Evolutionary conservation across 805 yeast genomes (phyloP).

Genomic region (Lipomyces oligophaga): DNA sequence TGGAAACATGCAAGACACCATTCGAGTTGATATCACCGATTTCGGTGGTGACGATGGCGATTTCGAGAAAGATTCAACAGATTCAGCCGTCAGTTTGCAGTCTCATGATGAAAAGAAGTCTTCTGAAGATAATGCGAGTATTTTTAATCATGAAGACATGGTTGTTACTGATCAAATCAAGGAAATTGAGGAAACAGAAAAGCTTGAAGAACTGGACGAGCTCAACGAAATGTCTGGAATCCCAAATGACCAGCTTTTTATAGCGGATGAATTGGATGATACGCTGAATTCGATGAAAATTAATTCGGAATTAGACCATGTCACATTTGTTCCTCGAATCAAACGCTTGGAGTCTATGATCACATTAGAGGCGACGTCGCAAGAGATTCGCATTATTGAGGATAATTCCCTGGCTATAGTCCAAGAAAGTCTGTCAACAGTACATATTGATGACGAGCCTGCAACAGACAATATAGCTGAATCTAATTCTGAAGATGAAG

Average conservation of each 20-base stretch:
- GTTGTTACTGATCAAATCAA: not conserved
- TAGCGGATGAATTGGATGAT: constrained; percentile 6
- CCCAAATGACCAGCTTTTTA: constrained; percentile 18
- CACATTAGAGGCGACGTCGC: too few relatives aligned
- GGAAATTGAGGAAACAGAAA: not conserved
- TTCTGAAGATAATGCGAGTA: not conserved
- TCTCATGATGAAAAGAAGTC: not conserved
- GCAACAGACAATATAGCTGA: not conserved
- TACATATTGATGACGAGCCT: not conserved
- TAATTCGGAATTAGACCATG: constrained; percentile 7
- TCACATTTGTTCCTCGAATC: constrained; percentile 19
- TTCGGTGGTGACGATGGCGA: too few relatives aligned
- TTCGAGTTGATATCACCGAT: not conserved
- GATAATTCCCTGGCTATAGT: not conserved
- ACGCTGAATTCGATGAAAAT: not conserved
- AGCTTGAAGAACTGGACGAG: not conserved
- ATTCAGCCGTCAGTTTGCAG: too few relatives aligned
- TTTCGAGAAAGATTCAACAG: too few relatives aligned
- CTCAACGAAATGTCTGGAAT: not conserved
- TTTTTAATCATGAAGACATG: not conserved
- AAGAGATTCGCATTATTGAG: constrained; percentile 3
- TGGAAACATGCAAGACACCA: too few relatives aligned
- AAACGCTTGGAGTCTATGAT: not conserved
- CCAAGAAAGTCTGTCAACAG: not conserved
- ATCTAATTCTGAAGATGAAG: not conserved